Percentiles rank a stretch among this genome's conserved stretches.
Evolutionary conservation across 1,139 yeast species (phyloP).

Genomic region (Arxiozyma slooffiae): DNA sequence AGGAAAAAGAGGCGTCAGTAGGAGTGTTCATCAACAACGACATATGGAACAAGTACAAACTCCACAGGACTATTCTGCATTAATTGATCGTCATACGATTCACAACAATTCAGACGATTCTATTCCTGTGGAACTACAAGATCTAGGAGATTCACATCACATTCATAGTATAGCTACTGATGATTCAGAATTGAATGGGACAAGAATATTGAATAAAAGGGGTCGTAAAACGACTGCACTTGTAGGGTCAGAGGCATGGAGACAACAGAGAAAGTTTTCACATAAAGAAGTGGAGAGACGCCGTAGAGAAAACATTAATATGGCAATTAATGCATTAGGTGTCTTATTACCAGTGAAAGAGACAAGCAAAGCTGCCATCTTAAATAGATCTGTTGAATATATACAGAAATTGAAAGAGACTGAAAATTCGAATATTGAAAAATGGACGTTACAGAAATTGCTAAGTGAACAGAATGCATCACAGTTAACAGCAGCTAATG

Average conservation of each 20-base stretch:
- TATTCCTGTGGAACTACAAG: slow-evolving; percentile 1
- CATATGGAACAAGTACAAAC: not conserved
- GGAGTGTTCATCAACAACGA: not conserved
- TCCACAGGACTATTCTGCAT: not conserved
- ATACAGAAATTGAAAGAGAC: slow-evolving; percentile 81
- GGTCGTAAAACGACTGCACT: slow-evolving; percentile 33
- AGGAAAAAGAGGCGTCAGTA: slow-evolving; percentile 12
- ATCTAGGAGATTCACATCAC: not conserved
- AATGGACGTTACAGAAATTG: slow-evolving; percentile 87
- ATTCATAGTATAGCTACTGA: slow-evolving; percentile 10
- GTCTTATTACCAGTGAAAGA: slow-evolving; percentile 75
- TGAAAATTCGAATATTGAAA: slow-evolving; percentile 79
- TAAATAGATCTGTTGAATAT: slow-evolving; percentile 80
- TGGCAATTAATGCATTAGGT: slow-evolving; percentile 79
- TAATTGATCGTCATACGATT: slow-evolving; percentile 13
- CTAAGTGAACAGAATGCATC: slow-evolving; percentile 85
- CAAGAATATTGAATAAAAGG: slow-evolving; percentile 9
- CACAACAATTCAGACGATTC: slow-evolving; percentile 6
- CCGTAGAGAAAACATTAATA: slow-evolving; percentile 84
- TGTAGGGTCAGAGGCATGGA: slow-evolving; percentile 83
- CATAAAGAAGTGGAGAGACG: slow-evolving; percentile 97
- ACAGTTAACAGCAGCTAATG: slow-evolving; percentile 68
- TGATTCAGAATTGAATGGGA: slow-evolving; percentile 17
- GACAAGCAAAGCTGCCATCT: slow-evolving; percentile 82
- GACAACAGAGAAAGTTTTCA: slow-evolving; percentile 70